Evolutionary conservation across 1,139 yeast species (phyloP).

Genomic region (Hyphopichia burtonii): DNA sequence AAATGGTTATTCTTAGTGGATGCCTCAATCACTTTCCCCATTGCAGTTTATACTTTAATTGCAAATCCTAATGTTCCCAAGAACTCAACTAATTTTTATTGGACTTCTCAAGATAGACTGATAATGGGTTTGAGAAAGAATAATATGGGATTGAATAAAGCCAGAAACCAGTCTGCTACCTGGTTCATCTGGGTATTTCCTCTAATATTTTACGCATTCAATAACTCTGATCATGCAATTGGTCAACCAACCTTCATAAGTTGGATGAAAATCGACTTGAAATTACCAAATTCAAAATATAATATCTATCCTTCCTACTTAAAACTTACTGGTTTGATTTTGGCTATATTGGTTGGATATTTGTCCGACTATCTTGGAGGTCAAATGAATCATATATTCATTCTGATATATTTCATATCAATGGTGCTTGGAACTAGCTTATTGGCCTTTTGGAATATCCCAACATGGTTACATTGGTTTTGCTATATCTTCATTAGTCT

Average conservation of each 20-base stretch:
- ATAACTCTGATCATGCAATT: constrained; percentile 38
- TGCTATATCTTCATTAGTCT: constrained; percentile 37
- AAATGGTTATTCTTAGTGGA: constrained; percentile 56
- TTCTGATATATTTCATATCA: constrained; percentile 29
- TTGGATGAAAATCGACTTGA: constrained; percentile 47
- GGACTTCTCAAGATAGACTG: constrained; percentile 27
- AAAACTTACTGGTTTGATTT: constrained; percentile 37
- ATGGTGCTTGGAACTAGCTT: constrained; percentile 34
- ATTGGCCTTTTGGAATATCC: constrained; percentile 35
- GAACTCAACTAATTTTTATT: constrained; percentile 39
- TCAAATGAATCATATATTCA: constrained; percentile 29
- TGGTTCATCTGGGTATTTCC: constrained; percentile 44
- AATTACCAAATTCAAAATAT: constrained; percentile 32
- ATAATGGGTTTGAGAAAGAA: constrained; percentile 35
- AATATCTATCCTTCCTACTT: constrained; percentile 46
- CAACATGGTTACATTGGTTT: constrained; percentile 41
- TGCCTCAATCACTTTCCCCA: constrained; percentile 49
- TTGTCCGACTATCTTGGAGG: constrained; percentile 41
- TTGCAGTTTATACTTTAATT: constrained; percentile 41
- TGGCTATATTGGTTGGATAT: constrained; percentile 36
- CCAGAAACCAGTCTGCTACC: constrained; percentile 25
- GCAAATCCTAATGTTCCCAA: constrained; percentile 45
- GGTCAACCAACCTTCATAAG: constrained; percentile 45
- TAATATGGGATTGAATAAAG: constrained; percentile 35
- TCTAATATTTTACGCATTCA: constrained; percentile 41